Evolutionary conservation across 2,329 filamentous ascomycete genomes (phyloP).

Genomic region (Fusarium nelsonii): DNA sequence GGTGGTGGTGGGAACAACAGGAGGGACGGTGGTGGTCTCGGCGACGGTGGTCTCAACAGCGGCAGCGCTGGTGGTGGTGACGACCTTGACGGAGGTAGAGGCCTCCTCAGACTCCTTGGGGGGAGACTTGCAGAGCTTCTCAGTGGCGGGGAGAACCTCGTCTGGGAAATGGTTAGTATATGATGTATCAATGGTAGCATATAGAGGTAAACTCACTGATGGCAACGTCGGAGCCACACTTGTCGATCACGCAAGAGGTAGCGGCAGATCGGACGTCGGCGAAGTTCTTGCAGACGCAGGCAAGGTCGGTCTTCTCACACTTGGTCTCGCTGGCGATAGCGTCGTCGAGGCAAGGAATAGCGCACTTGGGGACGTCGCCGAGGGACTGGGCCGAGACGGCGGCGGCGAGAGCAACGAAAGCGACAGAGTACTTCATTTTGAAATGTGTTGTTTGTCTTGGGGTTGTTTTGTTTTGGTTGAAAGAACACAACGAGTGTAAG

Average conservation of each 20-base stretch:
- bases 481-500: conserved; percentile 49
- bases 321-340: conserved; percentile 49
- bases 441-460: conserved; percentile 21
- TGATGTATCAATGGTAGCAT: not conserved
- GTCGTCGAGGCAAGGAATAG: conserved; percentile 53
- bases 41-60: conserved; percentile 15
- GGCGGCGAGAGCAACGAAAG: conserved; percentile 52
- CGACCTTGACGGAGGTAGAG: conserved; percentile 22
- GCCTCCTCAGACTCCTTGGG: conserved; percentile 25
- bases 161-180: conserved; percentile 48
- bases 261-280: conserved; percentile 49
- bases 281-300: conserved; percentile 55
- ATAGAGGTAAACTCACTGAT: conserved; percentile 51
- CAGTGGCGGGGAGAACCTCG: conserved; percentile 56
- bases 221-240: conserved; percentile 55
- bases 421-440: conserved; percentile 57
- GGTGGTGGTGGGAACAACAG: conserved; percentile 30
- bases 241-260: conserved; percentile 53
- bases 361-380: conserved; percentile 55
- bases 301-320: conserved; percentile 52
- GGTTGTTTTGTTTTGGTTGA: conserved; percentile 16
- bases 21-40: conserved; percentile 22
- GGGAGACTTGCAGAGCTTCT: conserved; percentile 51
- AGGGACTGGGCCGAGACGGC: conserved; percentile 53
- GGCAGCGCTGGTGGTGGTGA: conserved; percentile 6